phyloP scores from a whole-genome alignment of 345 rosid species.

The Nasturtium officinale region DNA sequence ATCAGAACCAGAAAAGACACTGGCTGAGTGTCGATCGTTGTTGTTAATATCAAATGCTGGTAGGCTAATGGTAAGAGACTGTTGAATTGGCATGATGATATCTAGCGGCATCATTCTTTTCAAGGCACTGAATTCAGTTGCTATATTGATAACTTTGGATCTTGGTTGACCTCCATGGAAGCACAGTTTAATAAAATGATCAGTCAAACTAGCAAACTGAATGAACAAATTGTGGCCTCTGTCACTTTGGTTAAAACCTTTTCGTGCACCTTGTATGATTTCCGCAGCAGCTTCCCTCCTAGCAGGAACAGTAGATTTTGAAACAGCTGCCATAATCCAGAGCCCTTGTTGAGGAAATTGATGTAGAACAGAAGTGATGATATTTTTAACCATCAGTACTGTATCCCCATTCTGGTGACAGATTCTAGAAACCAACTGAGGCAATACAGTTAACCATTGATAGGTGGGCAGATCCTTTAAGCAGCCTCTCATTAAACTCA shows the following conservation, averaged over 20 bases:
- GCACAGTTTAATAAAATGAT: constrained; percentile 88
- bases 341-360: constrained; percentile 94
- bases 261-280: constrained; percentile 87
- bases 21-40: constrained; percentile 54
- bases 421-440: constrained; percentile 96
- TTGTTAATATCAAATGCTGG: constrained; percentile 61
- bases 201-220: constrained; percentile 88
- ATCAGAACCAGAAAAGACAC: constrained; percentile 73
- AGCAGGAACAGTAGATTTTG: constrained; percentile 92
- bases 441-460: constrained; percentile 92
- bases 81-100: constrained; percentile 90
- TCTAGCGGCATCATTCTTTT: constrained; percentile 97
- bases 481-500: constrained; percentile 87
- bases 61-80: constrained; percentile 84
- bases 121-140: constrained; percentile 95
- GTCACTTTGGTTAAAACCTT: constrained; percentile 72
- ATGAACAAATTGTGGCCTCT: constrained; percentile 71
- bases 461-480: constrained; percentile 94
- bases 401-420: constrained; percentile 93
- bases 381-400: constrained; percentile 73
- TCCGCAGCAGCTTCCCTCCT: constrained; percentile 94
- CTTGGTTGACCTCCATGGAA: constrained; percentile 86
- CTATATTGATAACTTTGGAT: constrained; percentile 74
- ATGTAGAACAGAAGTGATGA: constrained; percentile 81
- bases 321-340: constrained; percentile 97